Percentiles rank a stretch among this genome's conserved stretches.
Evolutionary conservation across 2,329 filamentous ascomycete genomes (phyloP).

Genomic region (Neofusicoccum parvum): DNA sequence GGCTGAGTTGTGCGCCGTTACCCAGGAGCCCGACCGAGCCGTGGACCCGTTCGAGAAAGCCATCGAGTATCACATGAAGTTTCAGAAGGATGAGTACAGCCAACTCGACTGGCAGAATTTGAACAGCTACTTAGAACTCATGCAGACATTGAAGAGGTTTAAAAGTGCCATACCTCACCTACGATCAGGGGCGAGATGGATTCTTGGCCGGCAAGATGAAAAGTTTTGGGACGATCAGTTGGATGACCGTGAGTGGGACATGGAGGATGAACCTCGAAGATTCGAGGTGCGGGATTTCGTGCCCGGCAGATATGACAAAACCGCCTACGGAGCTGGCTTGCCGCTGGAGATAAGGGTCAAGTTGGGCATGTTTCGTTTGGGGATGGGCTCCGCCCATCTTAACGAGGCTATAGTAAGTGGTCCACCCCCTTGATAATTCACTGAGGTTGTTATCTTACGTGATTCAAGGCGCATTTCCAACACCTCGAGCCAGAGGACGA

Average conservation of each 20-base stretch:
- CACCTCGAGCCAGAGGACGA: conserved; percentile 68
- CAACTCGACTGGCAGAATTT: conserved; percentile 76
- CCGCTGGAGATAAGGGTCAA: conserved; percentile 83
- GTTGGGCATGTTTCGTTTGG: conserved; percentile 80
- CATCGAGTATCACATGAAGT: conserved; percentile 51
- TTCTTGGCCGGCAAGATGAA: conserved; percentile 75
- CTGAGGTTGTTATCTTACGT: neutral
- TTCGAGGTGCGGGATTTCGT: conserved; percentile 63
- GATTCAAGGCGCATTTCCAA: conserved; percentile 47
- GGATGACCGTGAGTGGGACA: conserved; percentile 91
- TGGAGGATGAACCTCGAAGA: conserved; percentile 68
- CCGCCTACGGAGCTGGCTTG: conserved; percentile 71
- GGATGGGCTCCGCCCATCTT: conserved; percentile 61
- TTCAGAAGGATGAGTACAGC: conserved; percentile 45
- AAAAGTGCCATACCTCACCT: conserved; percentile 68
- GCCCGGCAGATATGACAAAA: conserved; percentile 53
- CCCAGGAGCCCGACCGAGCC: conserved; percentile 52
- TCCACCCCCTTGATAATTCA: neutral
- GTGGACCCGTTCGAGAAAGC: conserved; percentile 55
- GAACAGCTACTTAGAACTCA: conserved; percentile 79
- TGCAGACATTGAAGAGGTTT: conserved; percentile 61
- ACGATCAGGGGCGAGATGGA: conserved; percentile 76
- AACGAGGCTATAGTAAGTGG: conserved; percentile 72
- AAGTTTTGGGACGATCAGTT: conserved; percentile 72
- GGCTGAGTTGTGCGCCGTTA: conserved; percentile 59